Conservation (phyloP, 495 filamentous ascomycete genomes). For the Neurospora sp. region DNA sequence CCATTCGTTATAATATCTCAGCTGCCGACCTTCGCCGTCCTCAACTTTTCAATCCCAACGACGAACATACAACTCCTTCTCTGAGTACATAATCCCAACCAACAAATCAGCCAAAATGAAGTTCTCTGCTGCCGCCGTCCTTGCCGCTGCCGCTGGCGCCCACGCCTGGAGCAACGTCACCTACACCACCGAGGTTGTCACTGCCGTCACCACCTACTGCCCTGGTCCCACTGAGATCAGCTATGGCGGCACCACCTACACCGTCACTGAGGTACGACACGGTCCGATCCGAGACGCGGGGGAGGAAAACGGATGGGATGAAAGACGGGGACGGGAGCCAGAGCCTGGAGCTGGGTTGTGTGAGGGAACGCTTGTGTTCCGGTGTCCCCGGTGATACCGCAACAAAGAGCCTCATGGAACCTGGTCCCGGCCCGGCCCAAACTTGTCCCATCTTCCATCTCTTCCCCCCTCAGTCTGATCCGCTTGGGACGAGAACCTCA, state of each 20-base stretch:
- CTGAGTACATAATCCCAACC: conserved; percentile 34
- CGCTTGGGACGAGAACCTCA: neutral
- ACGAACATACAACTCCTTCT: conserved; percentile 14
- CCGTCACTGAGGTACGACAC: conserved; percentile 52
- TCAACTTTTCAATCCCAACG: conserved; percentile 5
- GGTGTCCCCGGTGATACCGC: neutral
- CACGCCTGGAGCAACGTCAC: conserved; percentile 39
- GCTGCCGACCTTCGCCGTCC: conserved; percentile 1
- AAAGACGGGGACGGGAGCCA: neutral
- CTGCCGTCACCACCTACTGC: conserved; percentile 79
- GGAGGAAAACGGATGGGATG: neutral
- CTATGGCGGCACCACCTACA: conserved; percentile 64
- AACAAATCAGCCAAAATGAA: conserved; percentile 67
- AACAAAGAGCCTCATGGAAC: neutral
- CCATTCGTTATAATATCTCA: conserved; percentile 39
- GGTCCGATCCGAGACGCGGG: neutral
- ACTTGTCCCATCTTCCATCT: neutral
- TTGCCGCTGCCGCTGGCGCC: conserved; percentile 54
- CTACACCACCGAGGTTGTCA: conserved; percentile 70
- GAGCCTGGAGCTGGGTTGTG: neutral
- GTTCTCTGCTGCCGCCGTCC: conserved; percentile 53
- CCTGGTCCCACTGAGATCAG: conserved; percentile 61
- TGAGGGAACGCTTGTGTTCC: neutral
- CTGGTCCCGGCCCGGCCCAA: neutral
- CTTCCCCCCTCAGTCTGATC: neutral